Evolutionary conservation across 305 asterid species (phyloP).

Genomic region (Fraxinus velutina): DNA sequence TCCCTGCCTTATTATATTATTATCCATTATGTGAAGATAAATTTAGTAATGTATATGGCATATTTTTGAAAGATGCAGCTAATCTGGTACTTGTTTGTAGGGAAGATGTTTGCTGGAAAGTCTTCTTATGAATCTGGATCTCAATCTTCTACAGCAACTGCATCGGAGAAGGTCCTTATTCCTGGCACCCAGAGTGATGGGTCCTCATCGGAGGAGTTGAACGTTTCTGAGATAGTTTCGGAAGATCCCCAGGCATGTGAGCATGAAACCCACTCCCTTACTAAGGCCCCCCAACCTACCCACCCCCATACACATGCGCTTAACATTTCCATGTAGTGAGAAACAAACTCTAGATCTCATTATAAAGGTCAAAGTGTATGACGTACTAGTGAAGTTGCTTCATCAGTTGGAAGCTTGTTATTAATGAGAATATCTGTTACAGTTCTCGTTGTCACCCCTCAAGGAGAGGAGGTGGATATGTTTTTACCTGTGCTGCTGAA

Average conservation of each 20-base stretch:
- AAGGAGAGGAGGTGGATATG: not conserved
- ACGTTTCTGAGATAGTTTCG: constrained; percentile 39
- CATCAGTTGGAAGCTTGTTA: not conserved
- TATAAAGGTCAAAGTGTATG: not conserved
- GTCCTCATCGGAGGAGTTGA: constrained; percentile 38
- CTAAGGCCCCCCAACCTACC: not conserved
- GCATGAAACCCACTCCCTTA: not conserved
- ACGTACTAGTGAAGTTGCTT: not conserved
- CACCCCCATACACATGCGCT: not conserved
- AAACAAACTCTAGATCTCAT: not conserved
- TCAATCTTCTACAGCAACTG: constrained; percentile 53
- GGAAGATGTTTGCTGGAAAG: constrained; percentile 63
- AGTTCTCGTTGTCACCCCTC: not conserved
- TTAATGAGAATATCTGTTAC: not conserved
- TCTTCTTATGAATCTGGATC: constrained; percentile 46
- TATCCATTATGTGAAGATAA: not conserved
- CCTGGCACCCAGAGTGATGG: constrained; percentile 63
- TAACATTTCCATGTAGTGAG: not conserved
- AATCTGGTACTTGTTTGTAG: constrained; percentile 46
- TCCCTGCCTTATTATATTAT: not conserved
- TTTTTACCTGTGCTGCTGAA: not conserved
- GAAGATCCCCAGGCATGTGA: constrained; percentile 53
- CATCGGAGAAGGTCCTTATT: constrained; percentile 77
- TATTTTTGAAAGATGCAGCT: constrained; percentile 15
- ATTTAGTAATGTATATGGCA: not conserved